A percentile compares a stretch with the other conserved stretches of the same genome.
These are phyloP conservation scores for Singerocomus rubriflavus DNA, from an alignment of 1,284 basidiomycete species.

Conservation along the genomic window DNA sequence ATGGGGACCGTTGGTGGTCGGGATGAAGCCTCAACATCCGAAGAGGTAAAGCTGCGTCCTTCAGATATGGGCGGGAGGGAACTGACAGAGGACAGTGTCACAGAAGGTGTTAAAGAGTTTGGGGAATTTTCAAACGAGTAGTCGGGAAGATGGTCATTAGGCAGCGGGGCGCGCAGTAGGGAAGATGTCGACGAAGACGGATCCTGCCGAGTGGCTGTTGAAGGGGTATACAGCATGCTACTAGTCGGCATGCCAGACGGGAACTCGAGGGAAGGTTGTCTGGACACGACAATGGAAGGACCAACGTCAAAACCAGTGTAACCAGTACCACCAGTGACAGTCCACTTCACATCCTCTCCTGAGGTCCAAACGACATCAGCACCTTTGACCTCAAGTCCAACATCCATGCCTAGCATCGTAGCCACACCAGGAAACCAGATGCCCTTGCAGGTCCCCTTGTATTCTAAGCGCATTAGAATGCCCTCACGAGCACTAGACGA, in stretches of 20 bases:
- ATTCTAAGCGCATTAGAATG: constrained; percentile 65
- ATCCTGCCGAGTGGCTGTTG: constrained; percentile 35
- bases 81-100: constrained; percentile 52
- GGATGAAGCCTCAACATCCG: constrained; percentile 19
- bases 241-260: constrained; percentile 21
- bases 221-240: constrained; percentile 25
- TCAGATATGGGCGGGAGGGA: constrained; percentile 47
- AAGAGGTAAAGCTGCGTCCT: constrained; percentile 30
- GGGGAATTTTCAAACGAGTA: constrained; percentile 70
- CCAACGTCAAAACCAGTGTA: constrained; percentile 67
- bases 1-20: constrained; percentile 27
- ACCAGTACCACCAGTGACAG: constrained; percentile 57
- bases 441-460: constrained; percentile 68
- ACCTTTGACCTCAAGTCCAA: constrained; percentile 62
- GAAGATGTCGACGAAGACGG: constrained; percentile 54
- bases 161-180: constrained; percentile 68
- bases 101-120: constrained; percentile 47
- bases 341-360: constrained; percentile 52
- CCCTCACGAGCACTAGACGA: constrained; percentile 47
- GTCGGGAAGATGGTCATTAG: constrained; percentile 56
- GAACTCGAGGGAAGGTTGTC: constrained; percentile 52
- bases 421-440: constrained; percentile 80
- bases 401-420: constrained; percentile 74
- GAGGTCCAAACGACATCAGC: constrained; percentile 64
- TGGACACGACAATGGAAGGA: constrained; percentile 34